Base-by-base conservation (phyloP, 2,329 filamentous ascomycete genomes). In the Monascus ruber region DNA sequence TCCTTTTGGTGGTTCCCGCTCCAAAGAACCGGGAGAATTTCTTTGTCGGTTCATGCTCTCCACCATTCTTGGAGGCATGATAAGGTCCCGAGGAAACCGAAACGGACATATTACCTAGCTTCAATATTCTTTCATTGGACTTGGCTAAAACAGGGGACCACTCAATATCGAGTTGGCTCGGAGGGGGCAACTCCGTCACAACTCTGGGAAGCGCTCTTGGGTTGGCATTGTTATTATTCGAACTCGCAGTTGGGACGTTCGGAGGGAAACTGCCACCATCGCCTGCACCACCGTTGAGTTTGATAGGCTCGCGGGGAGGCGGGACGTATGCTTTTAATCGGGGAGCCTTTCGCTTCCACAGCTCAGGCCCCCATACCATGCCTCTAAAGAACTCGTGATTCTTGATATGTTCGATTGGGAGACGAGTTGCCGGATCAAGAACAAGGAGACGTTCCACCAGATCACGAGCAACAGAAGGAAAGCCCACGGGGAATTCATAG, bases 371-470 rank as follows among this genome's bases (percentile, higher is more conserved):
- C 72, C 91, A 95, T 33, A 70, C 68, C 31, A 94, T 77, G 1
- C 87, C 87, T 31, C 88, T 81, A 55, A 98, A 98, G 62, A 98
- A 98, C 50, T 85, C 79, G 57, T 98, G 91, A 48, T 88, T 93
- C 61, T 93, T 94, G 56, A 96, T 93, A 58, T 98, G 87, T 57
- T 98, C 91, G 42, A 96, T 84, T 0, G 85, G 89, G 31, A 98
- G 67, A 45, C 91, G 77, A 46, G 81, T 79, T 11, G 81, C 69
- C 0, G 91, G 91, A 50, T 98, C 91, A 31, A 95, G 69, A 1
- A 98, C 89, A 9, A 98, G 70, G 34, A 94, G 77, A 45, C 91
- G 76, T 60, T 96, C 89, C 1, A 98, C 81, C 10, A 98, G 70
- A 60, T 98, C 91, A 43, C 81, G 80, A 17, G 91, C 91, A 1